Evolutionary conservation across 495 filamentous ascomycete genomes (phyloP).

Genomic region (Cairneyella variabilis): DNA sequence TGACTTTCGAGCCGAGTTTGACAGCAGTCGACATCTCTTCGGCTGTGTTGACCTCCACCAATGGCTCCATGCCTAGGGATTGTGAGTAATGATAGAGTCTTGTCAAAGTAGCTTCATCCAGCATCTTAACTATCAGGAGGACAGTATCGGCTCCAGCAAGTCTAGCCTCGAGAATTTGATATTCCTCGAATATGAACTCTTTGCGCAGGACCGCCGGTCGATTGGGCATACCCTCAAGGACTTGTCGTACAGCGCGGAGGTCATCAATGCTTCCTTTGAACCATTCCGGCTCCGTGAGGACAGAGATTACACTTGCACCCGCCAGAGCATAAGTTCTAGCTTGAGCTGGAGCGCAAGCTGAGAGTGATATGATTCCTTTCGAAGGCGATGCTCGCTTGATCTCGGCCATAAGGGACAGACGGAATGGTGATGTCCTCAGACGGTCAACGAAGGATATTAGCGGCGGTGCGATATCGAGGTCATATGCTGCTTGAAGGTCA

Average conservation of each 20-base stretch:
- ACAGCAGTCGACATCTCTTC: conserved; percentile 91
- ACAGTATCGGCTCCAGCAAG: conserved; percentile 94
- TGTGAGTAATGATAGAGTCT: conserved; percentile 83
- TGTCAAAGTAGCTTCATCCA: conserved; percentile 68
- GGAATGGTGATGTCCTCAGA: conserved; percentile 73
- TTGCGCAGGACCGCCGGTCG: conserved; percentile 89
- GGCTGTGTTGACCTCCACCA: conserved; percentile 93
- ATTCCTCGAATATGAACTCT: conserved; percentile 97
- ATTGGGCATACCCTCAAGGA: conserved; percentile 83
- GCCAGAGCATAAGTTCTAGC: conserved; percentile 89
- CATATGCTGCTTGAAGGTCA: conserved; percentile 85
- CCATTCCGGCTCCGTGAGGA: conserved; percentile 97
- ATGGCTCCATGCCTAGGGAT: conserved; percentile 92
- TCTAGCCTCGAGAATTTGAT: conserved; percentile 94
- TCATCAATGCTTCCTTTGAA: conserved; percentile 98
- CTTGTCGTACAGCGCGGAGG: conserved; percentile 80
- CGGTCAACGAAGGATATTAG: conserved; percentile 78
- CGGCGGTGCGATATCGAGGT: conserved; percentile 78
- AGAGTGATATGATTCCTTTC: conserved; percentile 87
- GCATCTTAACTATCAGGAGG: conserved; percentile 97
- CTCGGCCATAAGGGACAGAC: conserved; percentile 87
- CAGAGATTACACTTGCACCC: conserved; percentile 93
- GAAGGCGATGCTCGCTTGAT: conserved; percentile 97
- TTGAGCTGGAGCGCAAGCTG: conserved; percentile 84
- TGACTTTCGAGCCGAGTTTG: conserved; percentile 83